Percentiles rank a stretch among this genome's conserved stretches.
phyloP scores from a whole-genome alignment of 2,329 filamentous ascomycete species.

The Ophiostoma himal-ulmi region DNA sequence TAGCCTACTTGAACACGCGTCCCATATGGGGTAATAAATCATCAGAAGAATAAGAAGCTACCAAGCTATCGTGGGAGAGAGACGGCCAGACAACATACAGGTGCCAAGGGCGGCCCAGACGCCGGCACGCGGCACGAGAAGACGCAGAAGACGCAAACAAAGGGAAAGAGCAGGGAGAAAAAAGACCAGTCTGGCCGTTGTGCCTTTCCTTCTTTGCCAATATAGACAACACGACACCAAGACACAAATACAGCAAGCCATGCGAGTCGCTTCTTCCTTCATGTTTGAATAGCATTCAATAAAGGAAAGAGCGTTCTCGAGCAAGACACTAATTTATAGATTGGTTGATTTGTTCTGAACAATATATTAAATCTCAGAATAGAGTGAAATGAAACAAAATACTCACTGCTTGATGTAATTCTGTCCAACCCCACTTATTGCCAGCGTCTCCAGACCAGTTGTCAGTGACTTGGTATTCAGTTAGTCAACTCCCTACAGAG shows the following conservation, averaged over 20 bases:
- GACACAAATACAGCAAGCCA: background rate
- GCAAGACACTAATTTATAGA: background rate
- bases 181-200: background rate
- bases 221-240: background rate
- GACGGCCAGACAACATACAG: background rate
- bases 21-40: background rate
- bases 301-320: background rate
- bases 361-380: no score
- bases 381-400: background rate
- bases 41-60: background rate
- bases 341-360: background rate
- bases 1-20: slow-evolving; percentile 6
- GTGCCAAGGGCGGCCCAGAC: background rate
- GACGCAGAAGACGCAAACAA: background rate
- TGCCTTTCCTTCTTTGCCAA: background rate
- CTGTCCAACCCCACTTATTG: background rate
- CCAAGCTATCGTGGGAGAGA: background rate
- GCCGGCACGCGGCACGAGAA: background rate
- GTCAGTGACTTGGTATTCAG: no score
- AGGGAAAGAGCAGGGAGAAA: background rate
- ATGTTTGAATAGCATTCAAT: background rate
- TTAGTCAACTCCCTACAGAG: background rate
- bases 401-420: background rate
- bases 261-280: background rate
- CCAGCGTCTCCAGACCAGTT: no score